Conservation (phyloP, 78 protist genomes). For the Tieghemostelium lacteum region DNA sequence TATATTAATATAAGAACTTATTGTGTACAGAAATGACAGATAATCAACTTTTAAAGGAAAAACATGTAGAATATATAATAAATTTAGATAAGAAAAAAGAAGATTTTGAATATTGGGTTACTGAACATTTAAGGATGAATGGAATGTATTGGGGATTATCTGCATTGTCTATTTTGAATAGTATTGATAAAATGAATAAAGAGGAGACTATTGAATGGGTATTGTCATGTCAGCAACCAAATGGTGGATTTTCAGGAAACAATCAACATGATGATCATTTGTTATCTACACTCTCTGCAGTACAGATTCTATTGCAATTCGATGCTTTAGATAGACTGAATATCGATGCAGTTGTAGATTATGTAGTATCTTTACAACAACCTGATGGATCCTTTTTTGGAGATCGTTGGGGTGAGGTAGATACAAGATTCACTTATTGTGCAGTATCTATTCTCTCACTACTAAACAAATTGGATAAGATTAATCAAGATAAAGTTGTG, state of each 20-base stretch:
- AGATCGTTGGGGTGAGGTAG: slow-evolving; percentile 99
- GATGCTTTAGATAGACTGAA: slow-evolving; percentile 84
- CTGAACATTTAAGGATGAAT: slow-evolving; percentile 95
- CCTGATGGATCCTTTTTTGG: slow-evolving; percentile 98
- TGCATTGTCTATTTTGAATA: slow-evolving; percentile 83
- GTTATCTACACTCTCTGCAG: slow-evolving; percentile 96
- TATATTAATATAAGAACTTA: no score
- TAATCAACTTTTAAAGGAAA: slow-evolving; percentile 32
- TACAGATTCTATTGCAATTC: slow-evolving; percentile 91
- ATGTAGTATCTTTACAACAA: slow-evolving; percentile 90
- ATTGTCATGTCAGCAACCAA: slow-evolving; percentile 83
- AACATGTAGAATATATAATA: slow-evolving; percentile 46
- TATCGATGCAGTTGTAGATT: slow-evolving; percentile 58
- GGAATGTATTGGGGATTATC: slow-evolving; percentile 97
- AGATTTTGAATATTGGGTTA: slow-evolving; percentile 88
- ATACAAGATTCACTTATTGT: slow-evolving; percentile 97
- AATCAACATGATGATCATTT: slow-evolving; percentile 97
- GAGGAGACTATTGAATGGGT: slow-evolving; percentile 83
- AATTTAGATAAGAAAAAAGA: slow-evolving; percentile 61
- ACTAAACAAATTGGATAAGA: slow-evolving; percentile 78
- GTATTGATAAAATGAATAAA: slow-evolving; percentile 66
- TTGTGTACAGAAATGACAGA: no score
- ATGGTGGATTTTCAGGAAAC: slow-evolving; percentile 97
- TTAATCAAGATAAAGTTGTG: slow-evolving; percentile 85
- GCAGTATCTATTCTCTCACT: slow-evolving; percentile 92